Percentiles rank a stretch among this genome's conserved stretches.
Conservation (phyloP, 106 monocot genomes). For the Chionographis japonica region DNA sequence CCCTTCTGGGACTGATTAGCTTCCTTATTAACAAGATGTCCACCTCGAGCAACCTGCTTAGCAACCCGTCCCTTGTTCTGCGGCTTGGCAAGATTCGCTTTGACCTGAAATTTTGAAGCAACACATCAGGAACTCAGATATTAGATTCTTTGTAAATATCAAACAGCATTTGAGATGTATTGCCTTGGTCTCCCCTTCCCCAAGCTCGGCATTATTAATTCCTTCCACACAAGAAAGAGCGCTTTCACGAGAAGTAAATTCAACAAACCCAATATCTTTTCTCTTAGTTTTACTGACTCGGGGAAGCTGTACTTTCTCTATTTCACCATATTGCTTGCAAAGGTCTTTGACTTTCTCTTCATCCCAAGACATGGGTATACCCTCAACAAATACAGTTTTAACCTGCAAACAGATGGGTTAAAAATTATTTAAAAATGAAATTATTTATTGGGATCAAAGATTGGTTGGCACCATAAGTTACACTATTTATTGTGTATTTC, state of each 20-base stretch:
- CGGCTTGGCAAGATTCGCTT: constrained; percentile 34
- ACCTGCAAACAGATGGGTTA: constrained; percentile 22
- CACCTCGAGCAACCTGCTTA: constrained; percentile 25
- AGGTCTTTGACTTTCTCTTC: constrained; percentile 47
- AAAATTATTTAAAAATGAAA: background rate
- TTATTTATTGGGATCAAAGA: too few relatives aligned
- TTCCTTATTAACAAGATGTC: constrained; percentile 31
- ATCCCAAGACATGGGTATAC: constrained; percentile 58
- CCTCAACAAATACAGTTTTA: constrained; percentile 52
- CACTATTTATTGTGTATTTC: too few relatives aligned
- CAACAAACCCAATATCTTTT: constrained; percentile 67
- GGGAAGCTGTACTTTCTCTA: constrained; percentile 42
- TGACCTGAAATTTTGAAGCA: constrained; percentile 25
- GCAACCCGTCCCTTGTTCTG: constrained; percentile 19
- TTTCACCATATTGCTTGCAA: constrained; percentile 42
- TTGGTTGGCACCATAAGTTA: too few relatives aligned
- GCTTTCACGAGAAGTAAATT: constrained; percentile 47
- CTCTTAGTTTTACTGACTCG: constrained; percentile 28
- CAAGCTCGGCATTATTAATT: constrained; percentile 41
- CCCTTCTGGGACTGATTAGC: constrained; percentile 13
- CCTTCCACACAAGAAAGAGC: constrained; percentile 63
- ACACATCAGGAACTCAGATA: background rate
- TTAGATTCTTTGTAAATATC: background rate
- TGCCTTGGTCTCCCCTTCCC: constrained; percentile 48
- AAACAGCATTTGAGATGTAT: background rate